phyloP scores from a whole-genome alignment of 116 monocot genomes.

The Posidonia oceanica region DNA sequence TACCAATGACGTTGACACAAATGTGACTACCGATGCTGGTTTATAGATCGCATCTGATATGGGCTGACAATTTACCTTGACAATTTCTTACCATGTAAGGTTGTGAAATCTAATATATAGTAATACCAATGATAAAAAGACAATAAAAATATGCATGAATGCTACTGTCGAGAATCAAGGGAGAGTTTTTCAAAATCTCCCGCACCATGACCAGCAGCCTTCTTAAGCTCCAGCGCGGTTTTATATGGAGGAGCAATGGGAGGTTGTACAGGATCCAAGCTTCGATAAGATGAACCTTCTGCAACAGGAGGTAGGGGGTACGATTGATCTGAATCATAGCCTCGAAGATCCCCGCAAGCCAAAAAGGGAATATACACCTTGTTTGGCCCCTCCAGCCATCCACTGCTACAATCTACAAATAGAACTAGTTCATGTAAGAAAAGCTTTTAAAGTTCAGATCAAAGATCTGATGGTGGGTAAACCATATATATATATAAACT shows the following conservation, averaged over 20 bases:
- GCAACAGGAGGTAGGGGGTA: conserved; percentile 52
- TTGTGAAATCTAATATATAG: no score
- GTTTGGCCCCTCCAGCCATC: conserved; percentile 89
- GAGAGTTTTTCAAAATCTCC: conserved; percentile 29
- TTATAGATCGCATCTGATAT: not conserved
- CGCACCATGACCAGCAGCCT: conserved; percentile 42
- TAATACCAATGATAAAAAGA: no score
- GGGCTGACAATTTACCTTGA: not conserved
- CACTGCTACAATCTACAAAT: conserved; percentile 71
- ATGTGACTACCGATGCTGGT: not conserved
- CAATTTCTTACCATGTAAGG: no score
- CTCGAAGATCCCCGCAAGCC: conserved; percentile 83
- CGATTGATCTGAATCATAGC: conserved; percentile 84
- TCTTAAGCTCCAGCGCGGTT: conserved; percentile 72
- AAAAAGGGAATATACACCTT: conserved; percentile 91
- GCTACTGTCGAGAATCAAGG: conserved; percentile 15
- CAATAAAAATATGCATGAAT: not conserved
- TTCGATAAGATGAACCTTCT: conserved; percentile 46
- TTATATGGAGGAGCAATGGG: conserved; percentile 92
- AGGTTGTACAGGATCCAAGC: conserved; percentile 88
- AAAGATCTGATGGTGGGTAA: not conserved
- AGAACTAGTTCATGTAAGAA: no score
- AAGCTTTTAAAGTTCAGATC: no score
- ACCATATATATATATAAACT: not conserved
- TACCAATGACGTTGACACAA: not conserved